These are phyloP conservation scores for Xylogone sp. DNA, from an alignment of 2,329 filamentous ascomycete species.

Conservation along the genomic window DNA sequence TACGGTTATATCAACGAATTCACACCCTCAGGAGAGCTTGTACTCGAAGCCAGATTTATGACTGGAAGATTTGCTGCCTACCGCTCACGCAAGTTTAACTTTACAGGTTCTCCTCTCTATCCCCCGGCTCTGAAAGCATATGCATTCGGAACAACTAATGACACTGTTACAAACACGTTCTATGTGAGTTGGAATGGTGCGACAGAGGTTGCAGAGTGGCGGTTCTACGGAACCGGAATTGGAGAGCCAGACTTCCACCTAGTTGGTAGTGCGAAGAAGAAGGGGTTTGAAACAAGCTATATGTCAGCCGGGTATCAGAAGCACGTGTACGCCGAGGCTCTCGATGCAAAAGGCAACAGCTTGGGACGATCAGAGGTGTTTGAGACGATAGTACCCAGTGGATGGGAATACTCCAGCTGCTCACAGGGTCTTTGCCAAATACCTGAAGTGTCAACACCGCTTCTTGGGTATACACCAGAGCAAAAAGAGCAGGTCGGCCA, in stretches of 20 bases:
- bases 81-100: constrained; percentile 32
- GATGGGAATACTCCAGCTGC: background rate
- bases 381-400: no score
- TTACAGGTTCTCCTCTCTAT: constrained; percentile 28
- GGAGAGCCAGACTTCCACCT: constrained; percentile 30
- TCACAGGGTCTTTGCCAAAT: background rate
- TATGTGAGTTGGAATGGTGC: constrained; percentile 53
- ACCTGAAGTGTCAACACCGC: no score
- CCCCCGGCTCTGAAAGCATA: constrained; percentile 23
- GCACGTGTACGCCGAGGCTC: constrained; percentile 1
- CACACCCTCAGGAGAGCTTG: constrained; percentile 22
- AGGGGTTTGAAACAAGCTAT: constrained; percentile 37
- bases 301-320: background rate
- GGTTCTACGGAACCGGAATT: constrained; percentile 35
- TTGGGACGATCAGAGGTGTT: background rate
- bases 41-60: constrained; percentile 33
- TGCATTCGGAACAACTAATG: constrained; percentile 23
- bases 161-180: constrained; percentile 21
- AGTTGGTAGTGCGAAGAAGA: constrained; percentile 33
- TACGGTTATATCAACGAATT: constrained; percentile 10
- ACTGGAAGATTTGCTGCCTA: constrained; percentile 29
- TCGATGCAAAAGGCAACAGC: constrained; percentile 3
- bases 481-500: no score
- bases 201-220: constrained; percentile 42
- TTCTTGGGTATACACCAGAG: no score